These are phyloP conservation scores for Thalia dealbata DNA, from an alignment of 176 grass and related monocot species.

Conservation along the genomic window DNA sequence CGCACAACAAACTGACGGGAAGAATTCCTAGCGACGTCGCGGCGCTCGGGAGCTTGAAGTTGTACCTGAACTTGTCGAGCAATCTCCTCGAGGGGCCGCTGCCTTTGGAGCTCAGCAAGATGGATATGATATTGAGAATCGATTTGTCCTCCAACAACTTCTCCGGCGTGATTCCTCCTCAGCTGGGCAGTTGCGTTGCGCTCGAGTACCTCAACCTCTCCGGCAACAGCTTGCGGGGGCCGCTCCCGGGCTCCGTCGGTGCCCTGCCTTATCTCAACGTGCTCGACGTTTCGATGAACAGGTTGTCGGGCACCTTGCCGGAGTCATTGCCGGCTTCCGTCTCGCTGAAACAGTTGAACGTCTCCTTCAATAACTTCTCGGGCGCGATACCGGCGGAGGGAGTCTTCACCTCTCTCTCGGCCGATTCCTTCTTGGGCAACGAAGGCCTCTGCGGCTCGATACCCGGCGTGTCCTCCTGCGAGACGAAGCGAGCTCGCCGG, in stretches of 20 bases:
- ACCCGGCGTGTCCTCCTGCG: constrained; percentile 30
- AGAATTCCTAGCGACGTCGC: constrained; percentile 45
- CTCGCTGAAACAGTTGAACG: constrained; percentile 38
- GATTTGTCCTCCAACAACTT: constrained; percentile 73
- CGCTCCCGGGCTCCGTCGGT: constrained; percentile 41
- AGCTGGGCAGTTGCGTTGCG: constrained; percentile 63
- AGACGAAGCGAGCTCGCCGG: constrained; percentile 14
- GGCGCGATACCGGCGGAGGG: constrained; percentile 46
- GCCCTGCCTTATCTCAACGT: constrained; percentile 60
- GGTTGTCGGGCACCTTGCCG: constrained; percentile 35
- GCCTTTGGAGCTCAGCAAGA: constrained; percentile 52
- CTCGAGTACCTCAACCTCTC: constrained; percentile 81
- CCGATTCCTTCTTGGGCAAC: constrained; percentile 61
- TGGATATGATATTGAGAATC: constrained; percentile 65
- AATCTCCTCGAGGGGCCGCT: constrained; percentile 57
- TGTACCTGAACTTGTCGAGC: constrained; percentile 61
- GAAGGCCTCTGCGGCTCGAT: constrained; percentile 38
- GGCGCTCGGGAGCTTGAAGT: constrained; percentile 29
- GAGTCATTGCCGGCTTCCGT: constrained; percentile 31
- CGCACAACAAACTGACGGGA: constrained; percentile 46
- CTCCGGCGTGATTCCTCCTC: constrained; percentile 45
- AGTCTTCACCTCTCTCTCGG: constrained; percentile 35
- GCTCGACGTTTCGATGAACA: constrained; percentile 71
- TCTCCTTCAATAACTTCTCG: constrained; percentile 77
- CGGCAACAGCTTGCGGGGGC: constrained; percentile 39